These are phyloP conservation scores for Coemansia reversa DNA, from an alignment of 192 early-diverging fungal species.

Conservation along the genomic window DNA sequence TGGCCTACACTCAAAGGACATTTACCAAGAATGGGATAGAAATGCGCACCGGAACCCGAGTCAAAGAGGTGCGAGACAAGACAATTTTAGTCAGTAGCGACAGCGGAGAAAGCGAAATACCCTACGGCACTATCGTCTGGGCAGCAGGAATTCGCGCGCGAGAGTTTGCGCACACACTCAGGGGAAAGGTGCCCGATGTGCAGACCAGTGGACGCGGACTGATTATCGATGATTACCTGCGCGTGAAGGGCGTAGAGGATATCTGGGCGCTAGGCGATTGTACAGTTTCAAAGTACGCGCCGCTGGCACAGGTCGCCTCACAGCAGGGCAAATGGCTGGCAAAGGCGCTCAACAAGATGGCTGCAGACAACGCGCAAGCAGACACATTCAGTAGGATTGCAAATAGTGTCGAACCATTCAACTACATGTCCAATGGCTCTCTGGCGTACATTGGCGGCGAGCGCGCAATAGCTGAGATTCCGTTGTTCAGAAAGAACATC, in stretches of 20 bases:
- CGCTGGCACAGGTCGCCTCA: constrained; percentile 83
- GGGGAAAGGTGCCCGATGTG: constrained; percentile 42
- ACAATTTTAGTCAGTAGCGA: constrained; percentile 50
- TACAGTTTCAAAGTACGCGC: constrained; percentile 73
- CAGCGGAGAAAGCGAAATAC: constrained; percentile 29
- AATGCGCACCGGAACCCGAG: constrained; percentile 64
- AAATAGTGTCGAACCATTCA: constrained; percentile 54
- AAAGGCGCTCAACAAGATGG: constrained; percentile 65
- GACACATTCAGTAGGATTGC: constrained; percentile 27
- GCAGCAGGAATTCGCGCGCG: constrained; percentile 71
- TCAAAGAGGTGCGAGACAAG: constrained; percentile 60
- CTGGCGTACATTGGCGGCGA: constrained; percentile 70
- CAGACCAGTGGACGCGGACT: constrained; percentile 56
- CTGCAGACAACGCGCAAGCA: constrained; percentile 21
- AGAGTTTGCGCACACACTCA: constrained; percentile 59
- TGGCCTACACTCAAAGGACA: constrained; percentile 71
- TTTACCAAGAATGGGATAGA: constrained; percentile 75
- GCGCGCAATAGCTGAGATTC: constrained; percentile 55
- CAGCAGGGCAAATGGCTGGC: constrained; percentile 89
- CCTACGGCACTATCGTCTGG: constrained; percentile 74
- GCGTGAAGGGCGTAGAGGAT: constrained; percentile 56
- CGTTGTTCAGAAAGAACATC: constrained; percentile 62
- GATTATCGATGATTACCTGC: constrained; percentile 71
- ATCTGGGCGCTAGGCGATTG: constrained; percentile 91
- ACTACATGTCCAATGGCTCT: constrained; percentile 65